Evolutionary conservation across 2,329 filamentous ascomycete species (phyloP), one percentile per base, ranked within the genome.

Genomic region (Colletotrichum shisoi): DNA sequence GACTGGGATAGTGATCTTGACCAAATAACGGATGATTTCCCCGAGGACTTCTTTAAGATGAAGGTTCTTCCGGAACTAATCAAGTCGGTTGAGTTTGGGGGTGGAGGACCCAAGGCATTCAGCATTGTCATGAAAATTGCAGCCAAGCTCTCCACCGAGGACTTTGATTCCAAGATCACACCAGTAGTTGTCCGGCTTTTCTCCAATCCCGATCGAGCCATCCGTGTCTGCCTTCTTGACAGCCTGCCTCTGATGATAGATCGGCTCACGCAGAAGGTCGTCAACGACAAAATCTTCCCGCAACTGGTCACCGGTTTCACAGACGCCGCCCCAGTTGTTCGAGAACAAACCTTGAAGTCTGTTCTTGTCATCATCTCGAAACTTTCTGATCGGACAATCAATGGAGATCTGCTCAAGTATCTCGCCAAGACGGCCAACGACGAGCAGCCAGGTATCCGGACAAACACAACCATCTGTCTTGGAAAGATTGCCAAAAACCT

Each of bases 61-160:
- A 99, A 98, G 75, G 89, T 99, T 3, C 83, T 99, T 9, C 95
- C 95, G 0, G 95, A 99, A 75, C 82, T 99, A 37, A 84, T 99
- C n/a, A 99, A 98, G 76, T 97, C 94, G 0, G 93, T 98, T n/a
- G 95, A 99, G 74, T 99, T 97, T 77, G 95, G 95, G 8, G 95
- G 94, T 12, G 95, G 95, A 34, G 95, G 95, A 0, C 92, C 94
- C 0, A 96, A 96, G 74, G 94, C 96, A 0, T 91, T 99, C 67
- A 81, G 85, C 1, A 89, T 96, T 1, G 92, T 97, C 46, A 88
- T 98, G 82, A 96, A 96, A 75, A 97, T 99, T 72, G 89, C 93
- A 4, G 83, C 89, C 7, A 98, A 97, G 75, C 82, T 99, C 46
- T 88, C 91, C 2, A 90, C 90, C 68, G 95, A 98, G 11, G 95